Evolutionary conservation across 805 yeast species (phyloP), one percentile per base, ranked within the genome.

Genomic region (Candida anglica): DNA sequence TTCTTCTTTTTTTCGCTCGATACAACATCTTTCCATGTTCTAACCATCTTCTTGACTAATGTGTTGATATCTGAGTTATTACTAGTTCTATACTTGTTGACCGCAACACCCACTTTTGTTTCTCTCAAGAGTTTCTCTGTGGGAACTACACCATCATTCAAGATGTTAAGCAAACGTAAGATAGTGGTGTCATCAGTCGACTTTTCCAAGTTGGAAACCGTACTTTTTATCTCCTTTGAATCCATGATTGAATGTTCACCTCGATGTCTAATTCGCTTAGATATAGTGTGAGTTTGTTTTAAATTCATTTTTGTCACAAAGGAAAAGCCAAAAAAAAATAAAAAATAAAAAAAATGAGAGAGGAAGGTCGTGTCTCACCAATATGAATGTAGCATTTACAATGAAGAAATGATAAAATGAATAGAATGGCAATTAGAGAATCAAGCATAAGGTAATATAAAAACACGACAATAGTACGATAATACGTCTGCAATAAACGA

Each of bases 61-160:
- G 71, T 60, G 9, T 81, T 68, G 29, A 93, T 73, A 46, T 88
- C 94, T 15, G 73, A 41, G 57, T 84, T 86, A 19, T 61, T 52
- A 30, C 79, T 77, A 6, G 85, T 63, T 43, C 95, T 77, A 50
- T 84, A 77, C 59, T 86, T 88, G 64, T 93, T 93, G 27, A 93
- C 97, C 6, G 89, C 91, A 13, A 93, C 91, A 43, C 98, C 98
- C n/a, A 93, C 91, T 58, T 87, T 88, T 6, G 98, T 93, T 51
- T 91, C 95, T 50, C 97, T 75, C 33, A 91, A 69, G 22, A 91
- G 67, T 53, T 79, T 76, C 53, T 91, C 98, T 1, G 94, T 80
- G 7, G 98, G 96, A 46, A 69, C 67, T 33, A 87, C 85, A 9
- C 85, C 86, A 37, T 71, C 75, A 45, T 82, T 79, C 40, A 91